These are phyloP conservation scores for Coemansia guatemalensis DNA, from an alignment of 192 early-diverging fungal genomes.

Conservation along the genomic window DNA sequence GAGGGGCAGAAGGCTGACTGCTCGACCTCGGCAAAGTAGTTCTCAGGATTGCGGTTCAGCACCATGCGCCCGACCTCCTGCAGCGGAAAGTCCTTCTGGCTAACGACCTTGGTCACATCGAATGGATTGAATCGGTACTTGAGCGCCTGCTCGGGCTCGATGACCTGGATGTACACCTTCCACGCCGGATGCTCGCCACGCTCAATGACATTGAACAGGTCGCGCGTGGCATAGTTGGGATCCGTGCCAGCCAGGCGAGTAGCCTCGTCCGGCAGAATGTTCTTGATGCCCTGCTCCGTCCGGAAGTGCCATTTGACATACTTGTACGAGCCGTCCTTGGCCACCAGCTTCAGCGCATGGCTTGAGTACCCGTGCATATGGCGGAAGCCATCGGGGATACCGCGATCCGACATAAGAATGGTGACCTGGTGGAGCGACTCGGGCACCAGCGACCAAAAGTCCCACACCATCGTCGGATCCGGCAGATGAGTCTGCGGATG, in stretches of 20 bases:
- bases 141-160: conserved; percentile 69
- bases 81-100: conserved; percentile 76
- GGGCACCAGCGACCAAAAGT: conserved; percentile 74
- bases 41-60: conserved; percentile 78
- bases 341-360: conserved; percentile 75
- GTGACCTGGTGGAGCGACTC: conserved; percentile 81
- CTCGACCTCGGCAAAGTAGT: conserved; percentile 87
- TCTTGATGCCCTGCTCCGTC: conserved; percentile 77
- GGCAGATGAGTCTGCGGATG: conserved; percentile 73
- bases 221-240: conserved; percentile 75
- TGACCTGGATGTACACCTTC: conserved; percentile 72
- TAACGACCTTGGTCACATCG: conserved; percentile 83
- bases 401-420: conserved; percentile 82
- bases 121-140: conserved; percentile 75
- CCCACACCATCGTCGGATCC: conserved; percentile 73
- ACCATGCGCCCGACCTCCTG: conserved; percentile 74
- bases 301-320: conserved; percentile 82
- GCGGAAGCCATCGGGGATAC: conserved; percentile 75
- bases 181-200: conserved; percentile 69
- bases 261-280: conserved; percentile 64
- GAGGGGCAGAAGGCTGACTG: conserved; percentile 79
- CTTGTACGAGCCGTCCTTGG: conserved; percentile 61
- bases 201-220: conserved; percentile 73
- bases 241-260: conserved; percentile 57
- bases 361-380: conserved; percentile 83